Conservation (phyloP, 257 asterid species). For the Pogostemon cablin region DNA sequence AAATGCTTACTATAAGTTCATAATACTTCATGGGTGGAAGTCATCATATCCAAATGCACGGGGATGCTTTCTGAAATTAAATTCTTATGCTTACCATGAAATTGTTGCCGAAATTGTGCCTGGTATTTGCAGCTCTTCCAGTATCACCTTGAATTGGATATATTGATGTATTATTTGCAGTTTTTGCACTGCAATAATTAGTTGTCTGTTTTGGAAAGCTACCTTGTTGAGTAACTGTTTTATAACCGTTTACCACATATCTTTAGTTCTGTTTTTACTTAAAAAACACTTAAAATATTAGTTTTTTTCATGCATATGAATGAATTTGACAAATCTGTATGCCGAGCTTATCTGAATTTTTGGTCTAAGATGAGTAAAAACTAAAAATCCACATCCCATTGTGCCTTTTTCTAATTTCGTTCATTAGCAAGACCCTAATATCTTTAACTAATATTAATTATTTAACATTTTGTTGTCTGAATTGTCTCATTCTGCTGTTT, state of each 20-base stretch:
- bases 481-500: conserved; percentile 4
- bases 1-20: not conserved
- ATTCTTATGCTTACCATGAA: not conserved
- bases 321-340: not conserved
- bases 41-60: not conserved
- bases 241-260: too few species aligned
- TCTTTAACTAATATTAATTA: not conserved
- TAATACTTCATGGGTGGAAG: not conserved
- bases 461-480: not conserved
- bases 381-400: not conserved
- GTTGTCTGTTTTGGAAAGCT: not conserved
- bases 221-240: not conserved
- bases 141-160: not conserved
- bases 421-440: not conserved
- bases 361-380: conserved; percentile 6
- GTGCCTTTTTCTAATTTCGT: not conserved
- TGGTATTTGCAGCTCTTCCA: not conserved
- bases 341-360: not conserved
- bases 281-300: too few species aligned
- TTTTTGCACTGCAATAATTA: not conserved
- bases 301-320: not conserved
- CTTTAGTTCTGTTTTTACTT: too few species aligned
- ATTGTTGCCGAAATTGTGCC: not conserved
- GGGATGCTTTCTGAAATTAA: not conserved
- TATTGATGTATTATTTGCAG: not conserved